Evolutionary conservation across 495 filamentous ascomycete genomes (phyloP).

Genomic region (Penicillium bialowiezense): DNA sequence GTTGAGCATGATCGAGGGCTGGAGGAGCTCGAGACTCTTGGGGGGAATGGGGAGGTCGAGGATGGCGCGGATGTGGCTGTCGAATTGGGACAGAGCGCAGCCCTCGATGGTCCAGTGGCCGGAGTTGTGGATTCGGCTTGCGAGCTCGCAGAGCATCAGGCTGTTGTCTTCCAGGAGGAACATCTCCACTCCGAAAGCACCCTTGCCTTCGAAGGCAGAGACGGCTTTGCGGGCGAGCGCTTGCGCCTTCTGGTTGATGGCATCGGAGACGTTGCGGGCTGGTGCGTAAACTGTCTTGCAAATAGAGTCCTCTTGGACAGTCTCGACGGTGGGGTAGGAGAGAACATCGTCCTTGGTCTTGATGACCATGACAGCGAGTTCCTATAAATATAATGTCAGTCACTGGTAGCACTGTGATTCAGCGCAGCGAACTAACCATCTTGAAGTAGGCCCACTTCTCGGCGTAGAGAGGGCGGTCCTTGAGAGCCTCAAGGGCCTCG

Average conservation of each 20-base stretch:
- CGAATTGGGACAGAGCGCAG: constrained; percentile 85
- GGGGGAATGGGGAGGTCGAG: constrained; percentile 70
- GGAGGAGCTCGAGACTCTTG: constrained; percentile 56
- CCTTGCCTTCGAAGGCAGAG: constrained; percentile 76
- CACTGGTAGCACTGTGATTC: not conserved
- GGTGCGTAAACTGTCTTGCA: constrained; percentile 93
- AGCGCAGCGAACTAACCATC: constrained; percentile 39
- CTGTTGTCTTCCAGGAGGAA: constrained; percentile 77
- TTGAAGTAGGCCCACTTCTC: constrained; percentile 88
- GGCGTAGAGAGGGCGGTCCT: constrained; percentile 73
- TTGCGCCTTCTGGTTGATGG: constrained; percentile 63
- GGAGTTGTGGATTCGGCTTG: constrained; percentile 93
- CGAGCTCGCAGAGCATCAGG: constrained; percentile 87
- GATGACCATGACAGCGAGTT: constrained; percentile 92
- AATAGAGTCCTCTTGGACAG: constrained; percentile 89
- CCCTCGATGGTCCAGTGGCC: constrained; percentile 98
- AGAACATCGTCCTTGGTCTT: constrained; percentile 77
- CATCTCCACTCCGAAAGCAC: constrained; percentile 96
- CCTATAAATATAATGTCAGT: constrained; percentile 33
- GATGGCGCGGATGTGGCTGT: constrained; percentile 84
- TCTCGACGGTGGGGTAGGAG: constrained; percentile 89
- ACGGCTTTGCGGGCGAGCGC: constrained; percentile 77
- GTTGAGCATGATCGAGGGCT: constrained; percentile 90
- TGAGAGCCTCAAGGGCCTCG: constrained; percentile 64
- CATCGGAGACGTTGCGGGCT: constrained; percentile 64